These are phyloP conservation scores for Galerina marginata DNA, from an alignment of 768 basidiomycete genomes.

Conservation along the genomic window DNA sequence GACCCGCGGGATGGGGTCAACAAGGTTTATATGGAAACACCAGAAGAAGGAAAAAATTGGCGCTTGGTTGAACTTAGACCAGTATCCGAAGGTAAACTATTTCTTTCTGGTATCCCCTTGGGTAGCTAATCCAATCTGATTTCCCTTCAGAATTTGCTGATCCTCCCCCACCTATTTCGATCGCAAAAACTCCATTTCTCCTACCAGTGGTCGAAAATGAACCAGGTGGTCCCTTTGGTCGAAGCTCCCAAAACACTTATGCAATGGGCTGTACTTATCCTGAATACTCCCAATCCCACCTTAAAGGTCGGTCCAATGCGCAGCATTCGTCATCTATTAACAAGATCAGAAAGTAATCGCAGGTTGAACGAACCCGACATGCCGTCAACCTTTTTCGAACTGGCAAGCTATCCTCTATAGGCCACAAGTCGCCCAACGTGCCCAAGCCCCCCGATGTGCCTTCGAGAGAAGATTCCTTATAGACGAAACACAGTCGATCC, in stretches of 20 bases:
- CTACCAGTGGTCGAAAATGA: constrained; percentile 35
- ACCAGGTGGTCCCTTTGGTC: constrained; percentile 52
- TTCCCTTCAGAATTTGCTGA: constrained; percentile 63
- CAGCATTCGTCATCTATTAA: background rate
- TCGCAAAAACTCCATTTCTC: constrained; percentile 4
- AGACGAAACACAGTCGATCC: constrained; percentile 61
- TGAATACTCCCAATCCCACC: constrained; percentile 74
- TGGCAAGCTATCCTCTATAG: constrained; percentile 70
- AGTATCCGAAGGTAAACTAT: constrained; percentile 69
- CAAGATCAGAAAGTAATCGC: background rate
- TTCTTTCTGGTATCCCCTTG: background rate
- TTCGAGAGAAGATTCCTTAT: constrained; percentile 59
- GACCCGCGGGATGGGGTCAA: constrained; percentile 44
- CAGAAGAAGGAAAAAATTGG: constrained; percentile 59
- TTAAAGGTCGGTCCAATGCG: constrained; percentile 50
- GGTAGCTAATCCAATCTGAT: too few species aligned
- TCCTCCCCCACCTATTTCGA: constrained; percentile 49
- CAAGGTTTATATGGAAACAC: constrained; percentile 65
- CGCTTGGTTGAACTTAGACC: constrained; percentile 69
- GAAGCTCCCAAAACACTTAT: constrained; percentile 70
- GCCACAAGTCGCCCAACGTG: constrained; percentile 54
- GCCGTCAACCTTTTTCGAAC: constrained; percentile 74
- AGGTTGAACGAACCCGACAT: constrained; percentile 74
- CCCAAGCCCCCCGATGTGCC: constrained; percentile 68
- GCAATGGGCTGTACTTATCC: constrained; percentile 79